A percentile compares a stretch with the other conserved stretches of the same genome.
phyloP scores from a whole-genome alignment of 768 basidiomycete genomes.

The Cytidiella melzeri region DNA sequence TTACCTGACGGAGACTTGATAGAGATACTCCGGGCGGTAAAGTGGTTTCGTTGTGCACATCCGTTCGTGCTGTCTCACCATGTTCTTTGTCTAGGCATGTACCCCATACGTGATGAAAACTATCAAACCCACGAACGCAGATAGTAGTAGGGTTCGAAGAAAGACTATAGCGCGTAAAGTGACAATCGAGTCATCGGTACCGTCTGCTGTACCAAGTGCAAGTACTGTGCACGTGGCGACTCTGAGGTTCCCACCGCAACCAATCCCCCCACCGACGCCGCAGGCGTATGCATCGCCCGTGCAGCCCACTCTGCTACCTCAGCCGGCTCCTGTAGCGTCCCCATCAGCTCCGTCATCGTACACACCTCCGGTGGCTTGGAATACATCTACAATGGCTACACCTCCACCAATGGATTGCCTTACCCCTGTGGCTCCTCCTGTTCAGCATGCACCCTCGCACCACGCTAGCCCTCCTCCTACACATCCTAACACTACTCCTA shows the following conservation, averaged over 20 bases:
- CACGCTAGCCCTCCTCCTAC: neutral
- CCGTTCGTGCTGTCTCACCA: too few relatives aligned
- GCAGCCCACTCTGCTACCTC: too few relatives aligned
- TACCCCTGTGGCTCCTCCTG: neutral
- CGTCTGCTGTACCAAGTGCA: neutral
- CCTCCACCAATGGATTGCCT: neutral
- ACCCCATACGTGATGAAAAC: slow-evolving; percentile 47
- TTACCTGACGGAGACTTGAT: slow-evolving; percentile 51
- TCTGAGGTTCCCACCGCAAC: neutral
- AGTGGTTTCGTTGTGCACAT: too few relatives aligned
- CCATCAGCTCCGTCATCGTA: too few relatives aligned
- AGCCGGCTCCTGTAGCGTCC: too few relatives aligned
- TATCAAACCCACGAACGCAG: slow-evolving; percentile 46
- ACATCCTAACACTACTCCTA: neutral
- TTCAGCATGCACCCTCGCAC: neutral
- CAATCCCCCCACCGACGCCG: neutral
- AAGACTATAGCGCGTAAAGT: slow-evolving; percentile 27
- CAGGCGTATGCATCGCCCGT: too few relatives aligned
- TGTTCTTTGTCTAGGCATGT: slow-evolving; percentile 29
- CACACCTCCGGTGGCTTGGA: neutral
- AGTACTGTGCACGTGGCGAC: neutral
- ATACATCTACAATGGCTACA: neutral
- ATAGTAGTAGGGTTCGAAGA: slow-evolving; percentile 30
- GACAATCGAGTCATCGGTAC: neutral
- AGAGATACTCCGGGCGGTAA: slow-evolving; percentile 53